Percentiles rank a stretch among this genome's conserved stretches.
Evolutionary conservation across 2,329 filamentous ascomycete species (phyloP).

Genomic region (Epichloe typhina): DNA sequence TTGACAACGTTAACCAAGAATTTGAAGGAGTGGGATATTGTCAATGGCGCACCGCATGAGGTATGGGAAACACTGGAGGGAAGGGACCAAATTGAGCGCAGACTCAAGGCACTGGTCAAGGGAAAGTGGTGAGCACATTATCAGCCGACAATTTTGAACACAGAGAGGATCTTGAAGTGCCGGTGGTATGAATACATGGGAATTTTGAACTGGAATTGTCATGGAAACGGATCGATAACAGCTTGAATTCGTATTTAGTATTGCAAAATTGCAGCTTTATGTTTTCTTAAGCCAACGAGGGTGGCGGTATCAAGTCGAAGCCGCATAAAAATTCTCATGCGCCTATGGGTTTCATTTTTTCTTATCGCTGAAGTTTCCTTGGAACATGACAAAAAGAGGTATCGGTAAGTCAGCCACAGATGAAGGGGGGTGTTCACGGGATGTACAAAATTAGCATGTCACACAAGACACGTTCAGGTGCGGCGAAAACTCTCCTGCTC

Average conservation of each 20-base stretch:
- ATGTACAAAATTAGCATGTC: not conserved
- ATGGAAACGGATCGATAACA: too few species aligned
- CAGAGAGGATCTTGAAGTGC: not conserved
- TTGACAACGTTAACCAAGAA: slow-evolving; percentile 69
- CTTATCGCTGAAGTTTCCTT: too few species aligned
- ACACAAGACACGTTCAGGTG: not conserved
- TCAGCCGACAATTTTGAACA: not conserved
- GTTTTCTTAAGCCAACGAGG: too few species aligned
- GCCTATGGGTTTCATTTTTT: too few species aligned
- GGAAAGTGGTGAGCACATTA: not conserved
- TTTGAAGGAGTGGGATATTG: slow-evolving; percentile 72
- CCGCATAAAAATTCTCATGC: too few species aligned
- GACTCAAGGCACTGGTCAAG: slow-evolving; percentile 54
- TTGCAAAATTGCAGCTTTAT: too few species aligned
- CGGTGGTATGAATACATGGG: not conserved
- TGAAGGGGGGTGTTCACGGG: too few species aligned
- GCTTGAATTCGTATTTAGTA: too few species aligned
- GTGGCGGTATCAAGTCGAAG: too few species aligned
- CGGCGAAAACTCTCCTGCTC: too few species aligned
- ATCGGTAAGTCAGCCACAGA: too few species aligned
- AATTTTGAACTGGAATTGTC: not conserved
- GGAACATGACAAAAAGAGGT: too few species aligned
- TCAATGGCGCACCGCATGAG: slow-evolving; percentile 70
- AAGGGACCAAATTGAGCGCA: slow-evolving; percentile 67
- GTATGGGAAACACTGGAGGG: slow-evolving; percentile 67